These are phyloP conservation scores for Boletus eberwhitei DNA, from an alignment of 768 basidiomycete genomes.

Conservation along the genomic window DNA sequence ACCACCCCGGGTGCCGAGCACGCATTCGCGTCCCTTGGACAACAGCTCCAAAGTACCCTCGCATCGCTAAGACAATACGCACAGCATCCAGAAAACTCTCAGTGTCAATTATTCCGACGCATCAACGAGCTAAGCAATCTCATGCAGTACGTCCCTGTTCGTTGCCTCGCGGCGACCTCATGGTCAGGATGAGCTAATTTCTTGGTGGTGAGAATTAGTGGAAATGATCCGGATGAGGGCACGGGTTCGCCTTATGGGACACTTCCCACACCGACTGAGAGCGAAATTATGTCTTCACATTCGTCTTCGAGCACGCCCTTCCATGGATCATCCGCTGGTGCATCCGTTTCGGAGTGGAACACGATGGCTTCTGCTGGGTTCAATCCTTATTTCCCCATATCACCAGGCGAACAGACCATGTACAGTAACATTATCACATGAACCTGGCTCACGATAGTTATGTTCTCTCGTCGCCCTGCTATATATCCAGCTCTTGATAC, in stretches of 20 bases:
- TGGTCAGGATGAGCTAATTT: constrained; percentile 34
- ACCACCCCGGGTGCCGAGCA: constrained; percentile 57
- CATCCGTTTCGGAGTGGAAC: constrained; percentile 59
- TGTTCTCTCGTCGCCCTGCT: not conserved
- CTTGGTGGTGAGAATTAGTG: constrained; percentile 39
- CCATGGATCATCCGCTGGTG: constrained; percentile 44
- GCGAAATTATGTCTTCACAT: constrained; percentile 51
- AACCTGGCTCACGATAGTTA: constrained; percentile 15
- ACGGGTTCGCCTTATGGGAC: constrained; percentile 51
- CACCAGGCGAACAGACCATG: constrained; percentile 50
- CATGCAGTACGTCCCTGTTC: constrained; percentile 55
- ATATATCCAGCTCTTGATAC: constrained; percentile 13
- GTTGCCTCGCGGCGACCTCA: constrained; percentile 33
- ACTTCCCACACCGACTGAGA: constrained; percentile 57
- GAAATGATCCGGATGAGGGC: constrained; percentile 48
- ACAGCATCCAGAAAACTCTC: constrained; percentile 51
- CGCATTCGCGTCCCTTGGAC: constrained; percentile 57
- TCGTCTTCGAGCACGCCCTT: constrained; percentile 42
- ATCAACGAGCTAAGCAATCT: constrained; percentile 59
- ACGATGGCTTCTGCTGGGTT: constrained; percentile 52
- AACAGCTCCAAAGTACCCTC: constrained; percentile 59
- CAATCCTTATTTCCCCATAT: constrained; percentile 67
- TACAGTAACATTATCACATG: constrained; percentile 58
- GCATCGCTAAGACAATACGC: constrained; percentile 58
- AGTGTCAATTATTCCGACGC: constrained; percentile 55